These are phyloP conservation scores for Heimioporus sp. DNA, from an alignment of 768 basidiomycete genomes.

Conservation along the genomic window DNA sequence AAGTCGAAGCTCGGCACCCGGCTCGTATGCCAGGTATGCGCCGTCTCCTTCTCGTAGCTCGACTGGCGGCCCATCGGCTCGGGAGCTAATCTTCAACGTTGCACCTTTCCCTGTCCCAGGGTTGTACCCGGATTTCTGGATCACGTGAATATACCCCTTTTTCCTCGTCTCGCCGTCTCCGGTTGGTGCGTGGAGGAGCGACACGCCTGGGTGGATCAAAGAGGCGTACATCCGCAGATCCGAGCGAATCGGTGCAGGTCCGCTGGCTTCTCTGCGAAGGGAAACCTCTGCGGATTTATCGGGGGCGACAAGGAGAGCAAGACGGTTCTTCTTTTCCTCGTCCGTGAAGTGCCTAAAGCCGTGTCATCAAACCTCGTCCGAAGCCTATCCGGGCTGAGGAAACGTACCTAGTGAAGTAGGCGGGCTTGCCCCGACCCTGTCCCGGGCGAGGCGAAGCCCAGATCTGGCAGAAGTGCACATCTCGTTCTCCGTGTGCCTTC, in stretches of 20 bases:
- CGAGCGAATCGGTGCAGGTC: conserved; percentile 81
- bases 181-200: conserved; percentile 49
- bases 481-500: conserved; percentile 47
- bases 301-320: conserved; percentile 78
- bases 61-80: conserved; percentile 38
- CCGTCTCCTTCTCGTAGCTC: conserved; percentile 87
- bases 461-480: conserved; percentile 66
- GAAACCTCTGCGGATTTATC: conserved; percentile 55
- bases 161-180: conserved; percentile 34
- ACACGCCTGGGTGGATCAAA: conserved; percentile 56
- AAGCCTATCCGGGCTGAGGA: too few relatives aligned
- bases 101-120: conserved; percentile 54
- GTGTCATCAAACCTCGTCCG: neutral
- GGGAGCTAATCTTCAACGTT: conserved; percentile 49
- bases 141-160: conserved; percentile 82
- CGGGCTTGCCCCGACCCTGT: conserved; percentile 42
- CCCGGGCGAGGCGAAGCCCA: conserved; percentile 53
- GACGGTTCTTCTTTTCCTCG: conserved; percentile 72
- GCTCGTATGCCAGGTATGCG: conserved; percentile 60
- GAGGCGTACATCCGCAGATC: conserved; percentile 72
- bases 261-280: conserved; percentile 59
- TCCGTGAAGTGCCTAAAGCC: conserved; percentile 66
- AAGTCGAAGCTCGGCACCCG: conserved; percentile 34
- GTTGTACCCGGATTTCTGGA: conserved; percentile 85
- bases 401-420: conserved; percentile 76